Conservation (phyloP, 23 red algal species). For the Chondrus crispus region DNA sequence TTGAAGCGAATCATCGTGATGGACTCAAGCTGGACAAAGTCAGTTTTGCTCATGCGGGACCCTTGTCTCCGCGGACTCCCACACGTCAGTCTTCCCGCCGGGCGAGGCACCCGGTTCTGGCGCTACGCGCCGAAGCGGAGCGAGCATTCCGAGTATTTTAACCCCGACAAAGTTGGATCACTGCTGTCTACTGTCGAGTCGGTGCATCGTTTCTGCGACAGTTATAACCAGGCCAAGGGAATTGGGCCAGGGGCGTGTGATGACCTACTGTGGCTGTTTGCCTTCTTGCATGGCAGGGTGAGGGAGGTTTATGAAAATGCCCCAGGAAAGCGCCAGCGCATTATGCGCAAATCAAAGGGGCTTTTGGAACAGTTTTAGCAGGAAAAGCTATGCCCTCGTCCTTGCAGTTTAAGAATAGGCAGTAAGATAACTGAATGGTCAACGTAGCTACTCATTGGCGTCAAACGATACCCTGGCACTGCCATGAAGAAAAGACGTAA, state of each 20-base stretch:
- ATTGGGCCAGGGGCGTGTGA: constrained; percentile 5
- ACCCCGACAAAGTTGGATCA: constrained; percentile 47
- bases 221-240: constrained; percentile 24
- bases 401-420: too few species aligned
- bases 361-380: constrained; percentile 35
- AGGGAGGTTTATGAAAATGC: constrained; percentile 49
- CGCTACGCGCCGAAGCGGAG: constrained; percentile 46
- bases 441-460: too few species aligned
- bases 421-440: too few species aligned
- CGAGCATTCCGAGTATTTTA: constrained; percentile 53
- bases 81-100: constrained; percentile 29
- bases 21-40: constrained; percentile 62
- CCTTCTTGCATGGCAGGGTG: constrained; percentile 46
- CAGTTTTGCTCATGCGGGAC: constrained; percentile 10
- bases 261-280: constrained; percentile 60
- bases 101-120: constrained; percentile 36
- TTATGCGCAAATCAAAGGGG: constrained; percentile 60
- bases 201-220: constrained; percentile 50
- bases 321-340: constrained; percentile 40
- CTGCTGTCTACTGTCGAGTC: constrained; percentile 57
- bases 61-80: constrained; percentile 23
- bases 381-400: too few species aligned
- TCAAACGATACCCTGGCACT: too few species aligned
- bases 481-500: too few species aligned
- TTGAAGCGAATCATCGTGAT: constrained; percentile 41